phyloP scores from a whole-genome alignment of 2,329 filamentous ascomycete genomes.

The Epichloe uncinata region DNA sequence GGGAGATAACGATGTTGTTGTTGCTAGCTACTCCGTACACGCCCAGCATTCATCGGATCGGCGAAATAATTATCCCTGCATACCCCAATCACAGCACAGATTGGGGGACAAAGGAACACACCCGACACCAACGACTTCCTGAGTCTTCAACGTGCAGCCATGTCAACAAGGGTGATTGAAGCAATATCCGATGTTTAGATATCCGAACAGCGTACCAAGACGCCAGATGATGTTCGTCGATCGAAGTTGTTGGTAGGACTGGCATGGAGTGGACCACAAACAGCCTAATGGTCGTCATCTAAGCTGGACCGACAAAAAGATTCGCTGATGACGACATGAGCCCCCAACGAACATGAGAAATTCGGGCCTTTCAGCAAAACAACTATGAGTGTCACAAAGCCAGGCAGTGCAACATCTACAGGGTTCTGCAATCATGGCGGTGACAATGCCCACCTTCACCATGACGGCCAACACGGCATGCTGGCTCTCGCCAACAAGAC shows the following conservation, averaged over 20 bases:
- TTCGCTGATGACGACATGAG: not conserved
- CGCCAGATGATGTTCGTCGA: not conserved
- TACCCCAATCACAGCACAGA: not conserved
- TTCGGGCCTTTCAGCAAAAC: not conserved
- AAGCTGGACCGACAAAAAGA: not conserved
- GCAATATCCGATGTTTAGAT: not conserved
- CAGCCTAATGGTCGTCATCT: not conserved
- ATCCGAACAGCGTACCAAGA: not conserved
- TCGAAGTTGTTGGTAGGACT: not conserved
- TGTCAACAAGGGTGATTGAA: not conserved
- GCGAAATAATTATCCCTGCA: not conserved
- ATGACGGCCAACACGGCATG: not conserved
- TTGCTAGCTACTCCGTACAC: not conserved
- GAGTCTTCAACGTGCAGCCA: too few species aligned
- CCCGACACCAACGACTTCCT: not conserved
- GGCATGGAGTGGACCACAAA: not conserved
- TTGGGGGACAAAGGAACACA: too few species aligned
- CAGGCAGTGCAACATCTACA: not conserved
- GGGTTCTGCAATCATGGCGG: not conserved
- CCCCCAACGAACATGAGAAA: not conserved
- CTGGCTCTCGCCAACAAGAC: slow-evolving; percentile 5
- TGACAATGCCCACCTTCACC: not conserved
- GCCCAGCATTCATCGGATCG: not conserved
- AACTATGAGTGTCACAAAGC: not conserved
- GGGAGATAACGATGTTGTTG: not conserved